These are phyloP conservation scores for Ensete glaucum DNA, from an alignment of 176 grass and related monocot species.

Conservation along the genomic window DNA sequence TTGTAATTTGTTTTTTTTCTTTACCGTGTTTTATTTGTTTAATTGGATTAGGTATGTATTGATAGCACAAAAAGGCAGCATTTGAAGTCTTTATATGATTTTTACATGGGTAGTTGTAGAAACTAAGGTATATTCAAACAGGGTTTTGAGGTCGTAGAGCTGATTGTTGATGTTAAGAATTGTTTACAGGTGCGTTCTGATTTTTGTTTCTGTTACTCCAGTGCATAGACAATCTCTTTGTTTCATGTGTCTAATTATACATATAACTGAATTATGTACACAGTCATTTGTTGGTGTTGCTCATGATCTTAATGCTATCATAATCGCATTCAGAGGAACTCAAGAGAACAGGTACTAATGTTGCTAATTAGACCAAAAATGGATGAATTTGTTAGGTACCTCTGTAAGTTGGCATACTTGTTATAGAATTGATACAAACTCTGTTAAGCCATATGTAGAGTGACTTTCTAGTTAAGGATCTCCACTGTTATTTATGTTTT, in stretches of 20 bases:
- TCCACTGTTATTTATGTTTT: too few relatives aligned
- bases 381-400: too few relatives aligned
- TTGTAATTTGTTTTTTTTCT: not conserved
- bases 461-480: too few relatives aligned
- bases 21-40: not conserved
- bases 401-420: not conserved
- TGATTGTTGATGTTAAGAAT: slow-evolving; percentile 77
- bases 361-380: too few relatives aligned
- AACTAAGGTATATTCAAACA: slow-evolving; percentile 29
- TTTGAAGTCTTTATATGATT: not conserved
- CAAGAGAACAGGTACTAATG: slow-evolving; percentile 79
- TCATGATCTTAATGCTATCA: slow-evolving; percentile 62
- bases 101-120: not conserved
- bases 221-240: not conserved
- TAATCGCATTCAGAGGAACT: slow-evolving; percentile 86
- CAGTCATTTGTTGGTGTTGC: slow-evolving; percentile 59
- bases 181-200: slow-evolving; percentile 66
- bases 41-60: too few relatives aligned
- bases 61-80: too few relatives aligned
- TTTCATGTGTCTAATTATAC: not conserved
- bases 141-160: slow-evolving; percentile 74
- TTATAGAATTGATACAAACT: too few relatives aligned
- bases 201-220: not conserved
- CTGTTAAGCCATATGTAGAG: too few relatives aligned
- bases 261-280: not conserved